Evolutionary conservation across 2,329 filamentous ascomycete genomes (phyloP), one percentile per base, ranked within the genome.

Genomic region (Venturia carpophila): DNA sequence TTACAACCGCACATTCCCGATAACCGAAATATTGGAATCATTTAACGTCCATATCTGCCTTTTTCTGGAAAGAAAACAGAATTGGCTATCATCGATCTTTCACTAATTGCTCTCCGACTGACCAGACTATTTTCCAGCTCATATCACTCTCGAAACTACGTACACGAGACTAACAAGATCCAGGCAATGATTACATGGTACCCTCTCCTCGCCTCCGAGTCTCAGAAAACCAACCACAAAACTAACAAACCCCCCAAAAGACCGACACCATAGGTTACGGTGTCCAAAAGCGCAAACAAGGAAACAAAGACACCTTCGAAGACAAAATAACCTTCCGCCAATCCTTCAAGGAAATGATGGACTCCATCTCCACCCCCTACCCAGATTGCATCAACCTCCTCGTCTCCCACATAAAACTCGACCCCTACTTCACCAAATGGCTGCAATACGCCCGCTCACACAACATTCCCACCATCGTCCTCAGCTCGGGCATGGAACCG

Each of bases 261-360:
- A 97, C 92, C 66, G 94, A 97, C 80, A 94, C 90, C 77, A 83
- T 97, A 67, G 94, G 94, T 68, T 96, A 88, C 74, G 94, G 94
- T 62, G 73, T 77, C 37, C 85, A 84, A 68, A 84, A 85, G 70
- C 91, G 94, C 68, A 83, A 83, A 65, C 78, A 87, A 73, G 85
- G 86, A 69, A 96, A 96, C 79, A 77, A 84, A 68, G 89, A 90
- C 70, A 89, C 95, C 47, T 86, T 97, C 60, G 79, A 86, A 64
- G 85, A 84, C 70, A 83, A 80, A 64, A 83, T 87, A 68, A 82
- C 85, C 68, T 97, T 97, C 80, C 86, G 91, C 63, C 90, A 95
- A 74, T 86, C 88, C 58, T 97, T 97, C 83, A 84, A 84, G 72
- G 87, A 90, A 70, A 97, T 97, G 93, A 87, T 99, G 77, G 89